These are phyloP conservation scores for Cladophialophora psammophila DNA, from an alignment of 2,329 filamentous ascomycete genomes.

Conservation along the genomic window DNA sequence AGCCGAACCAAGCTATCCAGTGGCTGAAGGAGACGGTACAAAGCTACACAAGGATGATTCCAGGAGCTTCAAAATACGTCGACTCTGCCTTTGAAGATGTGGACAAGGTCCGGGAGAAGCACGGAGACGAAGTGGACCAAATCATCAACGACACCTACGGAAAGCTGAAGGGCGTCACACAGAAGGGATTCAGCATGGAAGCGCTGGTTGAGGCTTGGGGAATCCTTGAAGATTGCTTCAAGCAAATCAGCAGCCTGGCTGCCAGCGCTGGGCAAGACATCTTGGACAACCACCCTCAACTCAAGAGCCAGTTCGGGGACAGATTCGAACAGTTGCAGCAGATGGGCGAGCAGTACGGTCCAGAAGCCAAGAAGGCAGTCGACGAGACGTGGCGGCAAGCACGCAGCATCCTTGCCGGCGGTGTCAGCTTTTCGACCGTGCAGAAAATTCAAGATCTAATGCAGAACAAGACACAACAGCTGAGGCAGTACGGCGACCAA, in stretches of 20 bases:
- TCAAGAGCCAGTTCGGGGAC: slow-evolving; percentile 75
- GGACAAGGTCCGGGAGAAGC: slow-evolving; percentile 71
- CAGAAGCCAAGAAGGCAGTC: slow-evolving; percentile 77
- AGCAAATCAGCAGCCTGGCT: slow-evolving; percentile 67
- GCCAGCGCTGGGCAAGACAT: slow-evolving; percentile 70
- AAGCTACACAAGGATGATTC: slow-evolving; percentile 75
- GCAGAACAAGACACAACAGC: slow-evolving; percentile 72
- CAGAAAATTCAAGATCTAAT: slow-evolving; percentile 67
- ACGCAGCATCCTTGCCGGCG: slow-evolving; percentile 68
- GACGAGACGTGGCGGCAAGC: slow-evolving; percentile 75
- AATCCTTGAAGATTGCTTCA: slow-evolving; percentile 67
- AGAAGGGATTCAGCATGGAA: slow-evolving; percentile 68
- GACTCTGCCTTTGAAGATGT: slow-evolving; percentile 74
- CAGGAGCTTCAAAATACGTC: slow-evolving; percentile 72
- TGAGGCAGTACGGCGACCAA: slow-evolving; percentile 73
- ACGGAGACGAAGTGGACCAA: slow-evolving; percentile 73
- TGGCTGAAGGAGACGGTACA: slow-evolving; percentile 71
- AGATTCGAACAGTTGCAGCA: slow-evolving; percentile 73
- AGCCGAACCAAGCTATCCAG: slow-evolving; percentile 70
- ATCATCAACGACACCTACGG: slow-evolving; percentile 72
- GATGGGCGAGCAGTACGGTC: slow-evolving; percentile 73
- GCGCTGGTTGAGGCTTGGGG: slow-evolving; percentile 68
- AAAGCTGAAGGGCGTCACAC: slow-evolving; percentile 68
- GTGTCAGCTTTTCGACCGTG: slow-evolving; percentile 61
- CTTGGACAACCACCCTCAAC: slow-evolving; percentile 73